A percentile compares a stretch with the other conserved stretches of the same genome.
phyloP scores from a whole-genome alignment of 805 yeast species.

The Brettanomyces custersianus region DNA sequence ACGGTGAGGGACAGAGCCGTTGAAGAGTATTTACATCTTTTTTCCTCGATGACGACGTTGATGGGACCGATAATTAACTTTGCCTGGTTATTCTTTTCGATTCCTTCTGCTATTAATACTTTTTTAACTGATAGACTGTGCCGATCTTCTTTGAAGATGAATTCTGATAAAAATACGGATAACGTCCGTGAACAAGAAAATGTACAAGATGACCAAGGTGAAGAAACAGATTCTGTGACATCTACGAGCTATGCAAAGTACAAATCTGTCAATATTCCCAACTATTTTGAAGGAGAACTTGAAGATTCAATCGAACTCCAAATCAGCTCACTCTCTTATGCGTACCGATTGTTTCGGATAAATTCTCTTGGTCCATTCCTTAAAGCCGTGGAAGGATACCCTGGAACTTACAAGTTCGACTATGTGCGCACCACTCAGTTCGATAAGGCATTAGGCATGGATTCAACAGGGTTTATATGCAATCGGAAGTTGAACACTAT shows the following conservation, averaged over 20 bases:
- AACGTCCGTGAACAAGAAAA: background rate
- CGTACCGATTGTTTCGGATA: constrained; percentile 29
- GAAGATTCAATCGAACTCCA: constrained; percentile 58
- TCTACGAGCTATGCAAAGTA: constrained; percentile 2
- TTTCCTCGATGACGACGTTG: background rate
- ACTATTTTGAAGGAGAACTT: constrained; percentile 33
- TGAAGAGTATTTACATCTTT: too few relatives aligned
- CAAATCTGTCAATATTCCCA: constrained; percentile 36
- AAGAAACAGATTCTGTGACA: background rate
- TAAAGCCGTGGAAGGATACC: constrained; percentile 15
- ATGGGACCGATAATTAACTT: constrained; percentile 1
- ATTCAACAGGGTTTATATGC: constrained; percentile 4
- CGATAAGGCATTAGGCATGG: background rate
- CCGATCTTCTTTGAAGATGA: background rate
- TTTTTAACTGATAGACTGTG: background rate
- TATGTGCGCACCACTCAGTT: constrained; percentile 3
- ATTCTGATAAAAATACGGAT: background rate
- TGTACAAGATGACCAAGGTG: background rate
- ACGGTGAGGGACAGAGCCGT: too few relatives aligned
- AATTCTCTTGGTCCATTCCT: constrained; percentile 27
- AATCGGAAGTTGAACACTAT: constrained; percentile 41
- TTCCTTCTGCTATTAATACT: constrained; percentile 2
- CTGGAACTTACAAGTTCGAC: constrained; percentile 19
- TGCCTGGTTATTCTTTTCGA: constrained; percentile 1
- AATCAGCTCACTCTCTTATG: constrained; percentile 47